phyloP scores from a whole-genome alignment of 441 rosid species.

The Jatropha podagrica region DNA sequence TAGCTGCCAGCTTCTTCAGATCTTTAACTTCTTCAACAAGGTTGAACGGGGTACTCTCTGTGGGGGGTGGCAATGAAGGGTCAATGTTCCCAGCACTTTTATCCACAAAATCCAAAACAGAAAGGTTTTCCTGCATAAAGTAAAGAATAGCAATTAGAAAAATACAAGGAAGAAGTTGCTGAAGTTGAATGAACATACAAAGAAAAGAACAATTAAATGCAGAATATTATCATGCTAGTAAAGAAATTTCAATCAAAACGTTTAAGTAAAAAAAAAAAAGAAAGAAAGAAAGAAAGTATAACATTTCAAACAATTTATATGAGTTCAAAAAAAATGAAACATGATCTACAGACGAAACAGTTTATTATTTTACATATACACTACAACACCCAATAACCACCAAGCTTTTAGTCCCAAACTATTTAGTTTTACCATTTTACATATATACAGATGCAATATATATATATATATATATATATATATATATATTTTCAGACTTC shows the following conservation, averaged over 20 bases:
- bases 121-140: slow-evolving; percentile 57
- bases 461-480: neutral
- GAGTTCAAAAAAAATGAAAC: neutral
- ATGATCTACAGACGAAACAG: neutral
- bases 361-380: neutral
- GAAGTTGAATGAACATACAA: neutral
- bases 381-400: too few relatives aligned
- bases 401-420: too few relatives aligned
- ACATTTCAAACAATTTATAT: neutral
- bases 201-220: neutral
- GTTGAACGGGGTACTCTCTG: slow-evolving; percentile 65
- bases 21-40: slow-evolving; percentile 75
- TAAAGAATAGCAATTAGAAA: slow-evolving; percentile 17
- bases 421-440: too few relatives aligned
- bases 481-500: neutral
- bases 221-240: neutral
- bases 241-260: neutral
- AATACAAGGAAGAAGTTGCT: neutral
- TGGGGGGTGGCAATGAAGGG: slow-evolving; percentile 46
- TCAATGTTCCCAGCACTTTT: slow-evolving; percentile 34
- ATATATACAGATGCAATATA: neutral
- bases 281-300: too few relatives aligned
- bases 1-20: slow-evolving; percentile 70
- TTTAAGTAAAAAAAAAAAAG: neutral
- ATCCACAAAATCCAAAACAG: slow-evolving; percentile 76